Evolutionary conservation across 2,329 filamentous ascomycete species (phyloP).

Genomic region (Fusarium sacchari): DNA sequence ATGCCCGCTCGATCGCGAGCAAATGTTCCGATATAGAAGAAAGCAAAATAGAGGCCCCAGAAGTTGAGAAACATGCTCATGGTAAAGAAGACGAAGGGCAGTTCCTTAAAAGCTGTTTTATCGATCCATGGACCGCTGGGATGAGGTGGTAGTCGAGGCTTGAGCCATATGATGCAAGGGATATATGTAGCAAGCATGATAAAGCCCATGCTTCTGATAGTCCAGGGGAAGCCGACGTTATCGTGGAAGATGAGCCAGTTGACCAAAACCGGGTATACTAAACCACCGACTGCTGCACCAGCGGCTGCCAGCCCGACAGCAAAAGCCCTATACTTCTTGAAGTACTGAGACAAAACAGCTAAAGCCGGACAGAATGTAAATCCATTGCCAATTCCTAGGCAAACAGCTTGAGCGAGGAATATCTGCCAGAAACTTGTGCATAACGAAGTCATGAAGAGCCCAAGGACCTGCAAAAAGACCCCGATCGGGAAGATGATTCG

Average conservation of each 20-base stretch:
- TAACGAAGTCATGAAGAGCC: constrained; percentile 57
- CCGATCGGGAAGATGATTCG: constrained; percentile 51
- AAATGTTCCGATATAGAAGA: constrained; percentile 63
- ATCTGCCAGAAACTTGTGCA: constrained; percentile 59
- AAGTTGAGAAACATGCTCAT: constrained; percentile 49
- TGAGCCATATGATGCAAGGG: constrained; percentile 51
- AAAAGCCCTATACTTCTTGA: constrained; percentile 63
- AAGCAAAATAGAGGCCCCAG: constrained; percentile 53
- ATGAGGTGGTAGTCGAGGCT: constrained; percentile 53
- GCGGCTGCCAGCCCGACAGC: constrained; percentile 69
- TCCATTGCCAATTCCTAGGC: constrained; percentile 62
- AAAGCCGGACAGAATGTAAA: constrained; percentile 67
- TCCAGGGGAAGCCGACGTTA: constrained; percentile 65
- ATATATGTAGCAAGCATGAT: constrained; percentile 54
- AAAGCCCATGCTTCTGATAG: constrained; percentile 60
- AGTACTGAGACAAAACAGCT: constrained; percentile 71
- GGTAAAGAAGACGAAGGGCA: constrained; percentile 49
- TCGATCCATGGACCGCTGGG: constrained; percentile 56
- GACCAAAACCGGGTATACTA: constrained; percentile 62
- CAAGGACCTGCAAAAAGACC: constrained; percentile 52
- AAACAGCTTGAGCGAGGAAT: constrained; percentile 60
- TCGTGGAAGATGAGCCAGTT: constrained; percentile 55
- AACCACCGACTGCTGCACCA: constrained; percentile 65
- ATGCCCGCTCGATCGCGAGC: constrained; percentile 48
- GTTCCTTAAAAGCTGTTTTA: constrained; percentile 54